Evolutionary conservation across 2,329 filamentous ascomycete genomes (phyloP).

Genomic region (Lasiodiplodia sp.): DNA sequence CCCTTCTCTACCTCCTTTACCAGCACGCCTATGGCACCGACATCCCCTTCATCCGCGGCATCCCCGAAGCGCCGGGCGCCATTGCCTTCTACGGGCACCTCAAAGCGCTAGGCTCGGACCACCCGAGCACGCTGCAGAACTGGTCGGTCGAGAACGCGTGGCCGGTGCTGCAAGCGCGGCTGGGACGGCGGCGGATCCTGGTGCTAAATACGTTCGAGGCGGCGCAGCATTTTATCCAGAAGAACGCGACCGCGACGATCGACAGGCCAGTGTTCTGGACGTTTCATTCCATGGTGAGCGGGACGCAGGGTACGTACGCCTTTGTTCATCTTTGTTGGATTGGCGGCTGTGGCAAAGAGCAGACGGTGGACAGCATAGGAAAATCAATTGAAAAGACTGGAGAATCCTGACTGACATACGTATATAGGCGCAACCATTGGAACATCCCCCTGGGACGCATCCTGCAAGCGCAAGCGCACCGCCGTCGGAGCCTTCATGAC

Average conservation of each 20-base stretch:
- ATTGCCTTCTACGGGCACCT: constrained; percentile 24
- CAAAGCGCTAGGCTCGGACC: constrained; percentile 7
- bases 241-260: constrained; percentile 24
- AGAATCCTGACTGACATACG: no score
- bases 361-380: neutral
- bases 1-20: constrained; percentile 33
- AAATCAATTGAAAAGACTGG: no score
- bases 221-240: constrained; percentile 24
- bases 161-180: constrained; percentile 24
- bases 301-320: constrained; percentile 15
- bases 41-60: constrained; percentile 6
- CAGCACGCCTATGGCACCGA: constrained; percentile 35
- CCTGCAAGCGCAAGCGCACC: constrained; percentile 30
- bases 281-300: constrained; percentile 24
- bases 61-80: neutral
- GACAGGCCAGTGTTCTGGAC: constrained; percentile 24
- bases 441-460: constrained; percentile 24
- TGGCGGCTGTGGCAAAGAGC: neutral
- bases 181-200: constrained; percentile 13
- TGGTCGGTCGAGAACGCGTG: constrained; percentile 11
- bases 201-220: constrained; percentile 24
- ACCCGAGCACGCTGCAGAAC: constrained; percentile 1
- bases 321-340: neutral
- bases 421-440: constrained; percentile 21
- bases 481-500: constrained; percentile 28